phyloP scores from a whole-genome alignment of 2,329 filamentous ascomycete genomes.

The Trichoderma afroharzianum region DNA sequence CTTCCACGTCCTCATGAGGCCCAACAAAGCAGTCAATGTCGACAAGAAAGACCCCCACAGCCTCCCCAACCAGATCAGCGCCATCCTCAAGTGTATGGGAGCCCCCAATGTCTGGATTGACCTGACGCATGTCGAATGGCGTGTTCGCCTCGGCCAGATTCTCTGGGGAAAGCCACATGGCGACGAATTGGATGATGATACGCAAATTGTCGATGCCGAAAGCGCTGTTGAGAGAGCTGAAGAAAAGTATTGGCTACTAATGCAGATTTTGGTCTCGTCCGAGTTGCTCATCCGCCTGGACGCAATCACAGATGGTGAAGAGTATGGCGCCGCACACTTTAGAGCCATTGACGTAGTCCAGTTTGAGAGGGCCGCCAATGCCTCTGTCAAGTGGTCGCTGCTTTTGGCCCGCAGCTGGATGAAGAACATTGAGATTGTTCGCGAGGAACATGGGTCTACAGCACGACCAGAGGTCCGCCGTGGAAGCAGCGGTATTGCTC shows the following conservation, averaged over 20 bases:
- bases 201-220: conserved; percentile 48
- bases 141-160: conserved; percentile 68
- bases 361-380: conserved; percentile 60
- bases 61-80: conserved; percentile 66
- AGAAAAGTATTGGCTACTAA: conserved; percentile 63
- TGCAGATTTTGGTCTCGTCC: conserved; percentile 62
- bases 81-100: conserved; percentile 62
- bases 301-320: conserved; percentile 58
- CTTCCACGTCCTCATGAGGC: conserved; percentile 57
- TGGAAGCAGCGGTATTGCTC: conserved; percentile 20
- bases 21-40: conserved; percentile 48
- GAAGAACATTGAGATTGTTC: conserved; percentile 61
- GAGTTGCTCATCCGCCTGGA: conserved; percentile 64
- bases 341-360: conserved; percentile 55
- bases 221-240: conserved; percentile 51
- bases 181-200: conserved; percentile 51
- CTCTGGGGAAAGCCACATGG: conserved; percentile 59
- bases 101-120: conserved; percentile 69
- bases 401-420: conserved; percentile 63
- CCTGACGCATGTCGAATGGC: conserved; percentile 71
- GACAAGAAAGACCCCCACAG: conserved; percentile 59
- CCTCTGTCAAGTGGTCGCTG: conserved; percentile 64
- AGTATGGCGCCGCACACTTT: conserved; percentile 49
- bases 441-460: conserved; percentile 31
- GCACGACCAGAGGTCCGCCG: conserved; percentile 21